A percentile compares a stretch with the other conserved stretches of the same genome.
Conservation (phyloP, 177 flowering plant genomes). For the Vitis hybrid region DNA sequence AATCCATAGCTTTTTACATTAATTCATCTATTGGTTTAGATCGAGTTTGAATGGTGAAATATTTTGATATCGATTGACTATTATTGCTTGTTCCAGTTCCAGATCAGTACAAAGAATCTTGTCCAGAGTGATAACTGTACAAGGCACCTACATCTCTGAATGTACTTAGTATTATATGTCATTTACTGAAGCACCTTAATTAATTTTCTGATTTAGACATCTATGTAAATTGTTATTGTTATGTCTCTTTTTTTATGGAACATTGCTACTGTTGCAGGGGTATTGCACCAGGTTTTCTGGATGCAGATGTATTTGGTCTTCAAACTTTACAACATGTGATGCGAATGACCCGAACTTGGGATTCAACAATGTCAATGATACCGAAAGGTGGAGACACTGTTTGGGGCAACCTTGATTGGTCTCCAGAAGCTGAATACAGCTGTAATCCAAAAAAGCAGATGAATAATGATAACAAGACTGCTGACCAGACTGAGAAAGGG, state of each 20-base stretch:
- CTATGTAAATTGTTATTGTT: not conserved
- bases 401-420: constrained; percentile 90
- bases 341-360: constrained; percentile 94
- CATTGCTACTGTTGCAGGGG: constrained; percentile 45
- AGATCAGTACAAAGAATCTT: too few relatives aligned
- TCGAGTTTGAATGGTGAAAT: too few relatives aligned
- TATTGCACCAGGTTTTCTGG: constrained; percentile 78
- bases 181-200: not conserved
- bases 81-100: too few relatives aligned
- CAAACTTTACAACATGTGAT: constrained; percentile 79
- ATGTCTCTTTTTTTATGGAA: not conserved
- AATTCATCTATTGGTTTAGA: too few relatives aligned
- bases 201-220: not conserved
- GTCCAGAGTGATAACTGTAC: too few relatives aligned
- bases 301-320: constrained; percentile 67
- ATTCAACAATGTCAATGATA: constrained; percentile 93
- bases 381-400: constrained; percentile 90
- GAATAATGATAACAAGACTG: constrained; percentile 25
- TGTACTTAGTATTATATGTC: not conserved
- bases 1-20: too few relatives aligned
- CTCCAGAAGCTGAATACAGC: constrained; percentile 59
- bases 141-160: not conserved
- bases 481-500: constrained; percentile 19
- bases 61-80: too few relatives aligned
- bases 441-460: constrained; percentile 38